Percentiles rank a stretch among this genome's conserved stretches.
These are phyloP conservation scores for Chenopodium album DNA, from an alignment of 148 eudicot species.

Conservation along the genomic window DNA sequence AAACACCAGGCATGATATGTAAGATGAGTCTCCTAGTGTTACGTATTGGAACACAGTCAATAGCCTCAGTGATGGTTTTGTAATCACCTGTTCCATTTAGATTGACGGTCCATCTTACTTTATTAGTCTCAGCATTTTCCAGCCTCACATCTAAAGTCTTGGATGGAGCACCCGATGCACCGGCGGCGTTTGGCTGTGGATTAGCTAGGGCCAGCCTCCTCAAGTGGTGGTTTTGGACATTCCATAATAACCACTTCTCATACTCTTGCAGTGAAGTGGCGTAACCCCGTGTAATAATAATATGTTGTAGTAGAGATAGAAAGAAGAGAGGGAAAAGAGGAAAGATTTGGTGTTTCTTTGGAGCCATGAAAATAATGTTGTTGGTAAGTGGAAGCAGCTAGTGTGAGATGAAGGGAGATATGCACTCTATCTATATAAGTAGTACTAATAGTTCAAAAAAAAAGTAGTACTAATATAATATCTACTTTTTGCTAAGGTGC, in stretches of 20 bases:
- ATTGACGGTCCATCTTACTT: conserved; percentile 30
- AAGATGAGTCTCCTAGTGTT: conserved; percentile 43
- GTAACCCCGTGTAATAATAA: background rate
- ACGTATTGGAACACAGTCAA: conserved; percentile 33
- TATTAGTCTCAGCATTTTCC: conserved; percentile 43
- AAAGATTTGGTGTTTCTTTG: conserved; percentile 12
- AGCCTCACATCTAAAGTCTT: conserved; percentile 34
- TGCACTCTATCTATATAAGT: background rate
- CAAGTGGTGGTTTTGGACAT: conserved; percentile 33
- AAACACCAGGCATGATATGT: conserved; percentile 46
- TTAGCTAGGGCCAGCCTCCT: background rate
- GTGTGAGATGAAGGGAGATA: conserved; percentile 1
- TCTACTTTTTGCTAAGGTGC: too few species aligned
- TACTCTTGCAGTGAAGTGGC: conserved; percentile 24
- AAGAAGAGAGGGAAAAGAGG: conserved; percentile 15
- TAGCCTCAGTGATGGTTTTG: conserved; percentile 43
- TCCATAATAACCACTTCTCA: conserved; percentile 47
- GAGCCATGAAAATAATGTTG: conserved; percentile 22
- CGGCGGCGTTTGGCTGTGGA: background rate
- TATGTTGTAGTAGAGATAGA: conserved; percentile 22
- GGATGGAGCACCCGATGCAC: background rate
- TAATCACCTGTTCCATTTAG: conserved; percentile 50
- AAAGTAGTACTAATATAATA: too few species aligned
- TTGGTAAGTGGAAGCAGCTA: background rate
- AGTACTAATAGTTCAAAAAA: too few species aligned